A percentile compares a stretch with the other conserved stretches of the same genome.
Evolutionary conservation across 441 rosid species (phyloP).

Genomic region (Populus hybrid): DNA sequence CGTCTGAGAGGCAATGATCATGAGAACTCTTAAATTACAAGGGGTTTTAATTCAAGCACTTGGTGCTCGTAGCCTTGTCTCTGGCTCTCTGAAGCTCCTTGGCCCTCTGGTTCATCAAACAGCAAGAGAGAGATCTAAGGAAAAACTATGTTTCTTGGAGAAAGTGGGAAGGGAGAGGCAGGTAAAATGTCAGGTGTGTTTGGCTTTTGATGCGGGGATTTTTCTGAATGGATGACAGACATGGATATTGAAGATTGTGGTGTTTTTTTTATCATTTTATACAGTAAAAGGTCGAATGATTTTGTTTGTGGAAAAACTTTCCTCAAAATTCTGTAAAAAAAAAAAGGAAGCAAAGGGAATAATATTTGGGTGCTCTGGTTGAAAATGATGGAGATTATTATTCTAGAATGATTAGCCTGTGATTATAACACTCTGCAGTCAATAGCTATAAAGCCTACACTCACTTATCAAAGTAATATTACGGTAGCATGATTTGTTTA

Average conservation of each 20-base stretch:
- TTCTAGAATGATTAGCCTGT: conserved; percentile 50
- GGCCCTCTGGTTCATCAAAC: not conserved
- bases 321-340: not conserved
- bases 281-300: conserved; percentile 40
- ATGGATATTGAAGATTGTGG: conserved; percentile 23
- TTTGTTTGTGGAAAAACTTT: conserved; percentile 34
- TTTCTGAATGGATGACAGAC: conserved; percentile 35
- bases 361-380: not conserved
- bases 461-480: not conserved
- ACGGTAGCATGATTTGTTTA: no score
- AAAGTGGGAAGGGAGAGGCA: not conserved
- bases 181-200: conserved; percentile 26
- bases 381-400: conserved; percentile 44
- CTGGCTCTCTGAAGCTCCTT: not conserved
- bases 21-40: not conserved
- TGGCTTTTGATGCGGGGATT: conserved; percentile 17
- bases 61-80: not conserved
- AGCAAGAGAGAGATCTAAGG: conserved; percentile 10
- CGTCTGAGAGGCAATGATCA: not conserved
- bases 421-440: conserved; percentile 15
- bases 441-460: conserved; percentile 4
- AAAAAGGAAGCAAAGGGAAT: not conserved
- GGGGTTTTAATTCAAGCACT: not conserved
- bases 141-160: conserved; percentile 12
- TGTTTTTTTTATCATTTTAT: conserved; percentile 2